phyloP scores from a whole-genome alignment of 208 protist genomes.

The Leishmania gerbilli region DNA sequence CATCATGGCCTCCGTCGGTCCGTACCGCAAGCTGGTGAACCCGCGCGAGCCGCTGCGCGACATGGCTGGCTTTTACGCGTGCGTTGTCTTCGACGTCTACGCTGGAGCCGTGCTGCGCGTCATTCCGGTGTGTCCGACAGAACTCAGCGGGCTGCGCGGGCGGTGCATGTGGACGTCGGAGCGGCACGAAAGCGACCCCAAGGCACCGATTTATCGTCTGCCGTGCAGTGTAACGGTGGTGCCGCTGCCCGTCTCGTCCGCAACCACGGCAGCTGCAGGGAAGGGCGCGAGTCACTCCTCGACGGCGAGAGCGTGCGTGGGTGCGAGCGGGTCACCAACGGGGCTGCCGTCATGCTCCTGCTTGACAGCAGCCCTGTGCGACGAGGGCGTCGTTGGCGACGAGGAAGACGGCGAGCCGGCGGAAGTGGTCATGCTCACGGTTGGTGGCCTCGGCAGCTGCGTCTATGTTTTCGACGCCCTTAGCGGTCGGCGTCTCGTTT shows the following conservation, averaged over 20 bases:
- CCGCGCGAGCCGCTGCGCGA: conserved; percentile 44
- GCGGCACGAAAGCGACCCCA: conserved; percentile 37
- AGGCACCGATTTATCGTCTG: conserved; percentile 61
- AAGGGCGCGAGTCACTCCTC: not conserved
- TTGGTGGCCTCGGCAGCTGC: conserved; percentile 65
- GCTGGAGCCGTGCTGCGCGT: conserved; percentile 60
- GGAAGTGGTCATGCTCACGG: conserved; percentile 47
- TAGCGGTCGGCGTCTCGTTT: conserved; percentile 49
- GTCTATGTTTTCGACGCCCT: conserved; percentile 72
- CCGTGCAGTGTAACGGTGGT: conserved; percentile 56
- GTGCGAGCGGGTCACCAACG: conserved; percentile 5
- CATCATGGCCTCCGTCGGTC: conserved; percentile 72
- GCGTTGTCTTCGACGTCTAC: conserved; percentile 71
- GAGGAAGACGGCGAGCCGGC: conserved; percentile 17
- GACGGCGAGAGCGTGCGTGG: not conserved
- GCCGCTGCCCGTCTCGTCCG: conserved; percentile 2
- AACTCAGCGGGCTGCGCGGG: conserved; percentile 36
- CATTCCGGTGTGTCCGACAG: conserved; percentile 63
- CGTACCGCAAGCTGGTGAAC: conserved; percentile 46
- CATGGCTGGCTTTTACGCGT: conserved; percentile 62
- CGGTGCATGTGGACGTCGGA: conserved; percentile 30
- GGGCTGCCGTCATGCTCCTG: not conserved
- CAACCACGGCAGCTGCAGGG: not conserved
- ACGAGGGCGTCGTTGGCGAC: conserved; percentile 7
- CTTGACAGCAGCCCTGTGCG: not conserved